These are phyloP conservation scores for Turnera subulata DNA, from an alignment of 345 rosid species.

Conservation along the genomic window DNA sequence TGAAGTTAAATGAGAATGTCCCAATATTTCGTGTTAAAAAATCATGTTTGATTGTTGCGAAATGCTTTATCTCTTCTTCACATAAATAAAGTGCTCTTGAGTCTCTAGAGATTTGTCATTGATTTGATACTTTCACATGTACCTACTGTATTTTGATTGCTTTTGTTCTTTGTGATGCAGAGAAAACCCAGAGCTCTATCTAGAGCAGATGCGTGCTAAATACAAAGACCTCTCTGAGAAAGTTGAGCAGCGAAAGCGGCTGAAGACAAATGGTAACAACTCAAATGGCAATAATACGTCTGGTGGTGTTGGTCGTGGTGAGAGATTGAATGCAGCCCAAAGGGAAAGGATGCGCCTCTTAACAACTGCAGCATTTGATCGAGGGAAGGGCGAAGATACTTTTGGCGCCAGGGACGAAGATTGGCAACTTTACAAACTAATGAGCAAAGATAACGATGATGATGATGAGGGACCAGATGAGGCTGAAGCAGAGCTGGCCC, in stretches of 20 bases:
- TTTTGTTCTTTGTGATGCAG: slow-evolving; percentile 33
- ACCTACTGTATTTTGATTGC: neutral
- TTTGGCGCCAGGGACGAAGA: slow-evolving; percentile 94
- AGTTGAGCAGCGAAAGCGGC: slow-evolving; percentile 81
- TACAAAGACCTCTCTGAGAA: slow-evolving; percentile 76
- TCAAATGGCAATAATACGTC: slow-evolving; percentile 64
- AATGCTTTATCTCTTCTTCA: neutral
- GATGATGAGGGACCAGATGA: slow-evolving; percentile 68
- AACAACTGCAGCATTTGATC: slow-evolving; percentile 92
- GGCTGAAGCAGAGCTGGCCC: slow-evolving; percentile 69
- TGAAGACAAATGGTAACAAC: slow-evolving; percentile 67
- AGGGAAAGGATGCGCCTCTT: slow-evolving; percentile 94
- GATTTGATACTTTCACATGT: neutral
- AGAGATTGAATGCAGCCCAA: slow-evolving; percentile 93
- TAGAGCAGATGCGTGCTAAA: slow-evolving; percentile 60
- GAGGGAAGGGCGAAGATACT: slow-evolving; percentile 95
- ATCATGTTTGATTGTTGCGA: neutral
- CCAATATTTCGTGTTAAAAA: too few relatives aligned
- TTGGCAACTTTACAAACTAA: slow-evolving; percentile 92
- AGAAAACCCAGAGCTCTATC: slow-evolving; percentile 81
- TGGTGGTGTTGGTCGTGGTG: slow-evolving; percentile 89
- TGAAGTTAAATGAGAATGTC: neutral
- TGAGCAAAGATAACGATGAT: slow-evolving; percentile 85
- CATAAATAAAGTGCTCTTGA: neutral
- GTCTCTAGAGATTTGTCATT: neutral